Base-by-base conservation (phyloP, 2,329 filamentous ascomycete species). In the Didymosphaeria variabile region DNA sequence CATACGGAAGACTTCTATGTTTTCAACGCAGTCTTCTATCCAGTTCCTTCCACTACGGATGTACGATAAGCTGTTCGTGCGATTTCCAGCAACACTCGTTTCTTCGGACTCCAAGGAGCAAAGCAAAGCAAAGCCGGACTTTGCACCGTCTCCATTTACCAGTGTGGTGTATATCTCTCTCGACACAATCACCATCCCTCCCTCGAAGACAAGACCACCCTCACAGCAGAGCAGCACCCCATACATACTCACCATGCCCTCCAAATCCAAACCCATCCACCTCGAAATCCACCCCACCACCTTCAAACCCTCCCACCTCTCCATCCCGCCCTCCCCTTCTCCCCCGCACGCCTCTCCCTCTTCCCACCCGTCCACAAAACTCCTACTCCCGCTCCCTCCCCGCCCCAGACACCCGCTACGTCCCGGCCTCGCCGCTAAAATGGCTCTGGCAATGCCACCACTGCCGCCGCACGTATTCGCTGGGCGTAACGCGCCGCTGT, bases 391-490 rank as follows among this genome's bases (percentile, higher is more conserved):
- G 53, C 66, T 8, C 47, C 49, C 49, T 38, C n/a, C 10, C 15
- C 61, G 57, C 42, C 70, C 50, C 61, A 55, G 46, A 61, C 60
- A 29, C 67, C 9, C 40, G 58, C 12, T 69, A 72, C 17, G 71
- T 70, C 1, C 71, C 78, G 0, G 60, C 69, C 5, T 61, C 72
- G 1, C 79, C 80, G 0, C 72, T 83, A 4, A 67, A 70, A 21
- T 86, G 84, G 84, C 72, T 83, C 36, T 87, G 85, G 85, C 78
- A 80, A 64, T 86, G 85, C 67, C 85, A 87, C 68, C 69, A 81
- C 46, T 87, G 85, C 72, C 72, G 75, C 40, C 76, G 73, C 19
- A 77, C 73, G 12, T 87, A 86, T 70, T 73, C 76, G 1, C 76
- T 87, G 2, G 80, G 78, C 21, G 80, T 80, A 2, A 87, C 85